These are phyloP conservation scores for Jamesozyma gamospora DNA, from an alignment of 805 yeast species.

Conservation along the genomic window DNA sequence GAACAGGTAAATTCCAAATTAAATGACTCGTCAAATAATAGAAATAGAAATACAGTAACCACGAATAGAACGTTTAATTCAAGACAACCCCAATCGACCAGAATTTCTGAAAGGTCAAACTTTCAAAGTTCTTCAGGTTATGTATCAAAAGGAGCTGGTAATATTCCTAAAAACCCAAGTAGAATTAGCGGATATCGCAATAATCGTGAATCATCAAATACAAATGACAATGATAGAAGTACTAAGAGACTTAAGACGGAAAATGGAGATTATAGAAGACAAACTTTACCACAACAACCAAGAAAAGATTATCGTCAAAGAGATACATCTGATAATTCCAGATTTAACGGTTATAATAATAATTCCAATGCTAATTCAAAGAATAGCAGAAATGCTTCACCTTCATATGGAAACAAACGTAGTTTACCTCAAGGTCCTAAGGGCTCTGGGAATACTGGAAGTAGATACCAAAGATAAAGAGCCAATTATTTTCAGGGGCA, in stretches of 20 bases:
- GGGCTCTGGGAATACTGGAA: slow-evolving; percentile 4
- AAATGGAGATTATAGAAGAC: slow-evolving; percentile 1
- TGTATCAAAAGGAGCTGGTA: neutral
- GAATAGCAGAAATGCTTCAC: neutral
- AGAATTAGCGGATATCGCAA: neutral
- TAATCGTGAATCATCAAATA: slow-evolving; percentile 4
- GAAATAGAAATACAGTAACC: neutral
- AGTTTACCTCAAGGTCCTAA: slow-evolving; percentile 21
- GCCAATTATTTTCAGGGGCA: no score
- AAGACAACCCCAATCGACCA: neutral
- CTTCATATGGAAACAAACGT: slow-evolving; percentile 1
- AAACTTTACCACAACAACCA: neutral
- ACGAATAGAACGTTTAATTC: neutral
- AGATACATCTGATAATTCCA: neutral
- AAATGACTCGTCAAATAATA: neutral
- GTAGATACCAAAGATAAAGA: slow-evolving; percentile 16
- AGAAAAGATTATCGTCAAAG: slow-evolving; percentile 1
- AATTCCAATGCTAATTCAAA: slow-evolving; percentile 7
- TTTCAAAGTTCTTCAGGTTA: neutral
- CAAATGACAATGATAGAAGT: slow-evolving; percentile 8
- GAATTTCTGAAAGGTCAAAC: neutral
- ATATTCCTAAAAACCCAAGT: neutral
- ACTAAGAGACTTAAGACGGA: slow-evolving; percentile 6
- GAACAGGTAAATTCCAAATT: neutral
- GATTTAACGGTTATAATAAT: neutral